phyloP scores from a whole-genome alignment of 139 green algal genomes.

The Chlorella sp. region DNA sequence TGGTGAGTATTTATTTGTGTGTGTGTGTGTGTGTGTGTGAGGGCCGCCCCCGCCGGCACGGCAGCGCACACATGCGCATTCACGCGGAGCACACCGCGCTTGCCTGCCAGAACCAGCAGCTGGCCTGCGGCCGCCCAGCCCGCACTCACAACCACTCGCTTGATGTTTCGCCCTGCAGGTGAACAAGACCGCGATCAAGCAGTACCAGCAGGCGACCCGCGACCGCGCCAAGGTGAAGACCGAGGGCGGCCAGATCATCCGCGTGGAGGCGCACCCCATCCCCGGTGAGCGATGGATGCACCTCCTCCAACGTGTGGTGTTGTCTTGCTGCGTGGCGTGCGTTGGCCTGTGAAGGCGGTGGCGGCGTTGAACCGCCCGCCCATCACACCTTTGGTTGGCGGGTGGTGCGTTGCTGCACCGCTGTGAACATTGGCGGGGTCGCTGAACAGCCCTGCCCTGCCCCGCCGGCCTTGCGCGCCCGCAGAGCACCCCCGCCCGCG shows the following conservation, averaged over 20 bases:
- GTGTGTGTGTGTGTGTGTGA: too few relatives aligned
- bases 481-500: constrained; percentile 37
- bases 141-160: too few relatives aligned
- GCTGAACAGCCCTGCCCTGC: too few relatives aligned
- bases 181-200: constrained; percentile 99
- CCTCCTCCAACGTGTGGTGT: neutral
- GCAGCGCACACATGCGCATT: too few relatives aligned
- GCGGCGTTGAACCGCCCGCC: neutral
- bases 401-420: neutral
- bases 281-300: neutral
- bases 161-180: constrained; percentile 38
- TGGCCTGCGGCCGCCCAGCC: too few relatives aligned
- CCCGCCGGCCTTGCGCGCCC: neutral
- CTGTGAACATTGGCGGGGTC: neutral
- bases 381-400: neutral
- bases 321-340: neutral
- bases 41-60: too few relatives aligned
- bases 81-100: too few relatives aligned
- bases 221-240: constrained; percentile 89
- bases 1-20: constrained; percentile 43
- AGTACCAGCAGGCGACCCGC: constrained; percentile 96
- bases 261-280: constrained; percentile 81
- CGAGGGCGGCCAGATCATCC: constrained; percentile 97
- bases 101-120: too few relatives aligned
- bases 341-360: neutral